Conservation (phyloP, 306 rosid species). For the Parietaria judaica region DNA sequence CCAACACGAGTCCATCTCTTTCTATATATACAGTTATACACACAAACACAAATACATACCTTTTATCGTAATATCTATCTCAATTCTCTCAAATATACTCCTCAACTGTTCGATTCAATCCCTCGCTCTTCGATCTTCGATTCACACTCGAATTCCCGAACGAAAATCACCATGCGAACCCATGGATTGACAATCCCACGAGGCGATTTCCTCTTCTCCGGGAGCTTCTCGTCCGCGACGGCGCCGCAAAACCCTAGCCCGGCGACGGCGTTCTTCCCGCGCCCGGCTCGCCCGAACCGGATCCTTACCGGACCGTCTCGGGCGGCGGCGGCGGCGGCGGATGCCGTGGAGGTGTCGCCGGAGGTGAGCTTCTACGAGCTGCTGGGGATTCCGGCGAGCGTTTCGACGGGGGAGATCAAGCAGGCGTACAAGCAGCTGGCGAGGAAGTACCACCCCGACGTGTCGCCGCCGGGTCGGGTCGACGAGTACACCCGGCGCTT, state of each 20-base stretch:
- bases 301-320: slow-evolving; percentile 22
- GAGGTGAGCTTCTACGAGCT: slow-evolving; percentile 56
- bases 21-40: no score
- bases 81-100: no score
- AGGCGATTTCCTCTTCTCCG: slow-evolving; percentile 43
- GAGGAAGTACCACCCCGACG: slow-evolving; percentile 84
- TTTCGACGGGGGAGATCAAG: slow-evolving; percentile 61
- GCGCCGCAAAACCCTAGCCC: slow-evolving; percentile 1
- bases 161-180: slow-evolving; percentile 36
- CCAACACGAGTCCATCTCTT: no score
- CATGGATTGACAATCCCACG: slow-evolving; percentile 31
- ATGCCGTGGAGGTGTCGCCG: slow-evolving; percentile 14
- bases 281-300: slow-evolving; percentile 19
- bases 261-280: not conserved
- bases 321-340: not conserved
- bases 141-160: no score
- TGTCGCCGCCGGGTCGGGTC: slow-evolving; percentile 78
- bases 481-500: slow-evolving; percentile 72
- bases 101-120: no score
- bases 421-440: slow-evolving; percentile 81
- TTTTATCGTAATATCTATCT: no score
- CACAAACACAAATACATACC: no score
- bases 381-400: slow-evolving; percentile 62
- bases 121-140: no score
- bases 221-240: not conserved